Base-by-base conservation (phyloP, 78 protist species). In the Dictyostelium citrinum region DNA sequence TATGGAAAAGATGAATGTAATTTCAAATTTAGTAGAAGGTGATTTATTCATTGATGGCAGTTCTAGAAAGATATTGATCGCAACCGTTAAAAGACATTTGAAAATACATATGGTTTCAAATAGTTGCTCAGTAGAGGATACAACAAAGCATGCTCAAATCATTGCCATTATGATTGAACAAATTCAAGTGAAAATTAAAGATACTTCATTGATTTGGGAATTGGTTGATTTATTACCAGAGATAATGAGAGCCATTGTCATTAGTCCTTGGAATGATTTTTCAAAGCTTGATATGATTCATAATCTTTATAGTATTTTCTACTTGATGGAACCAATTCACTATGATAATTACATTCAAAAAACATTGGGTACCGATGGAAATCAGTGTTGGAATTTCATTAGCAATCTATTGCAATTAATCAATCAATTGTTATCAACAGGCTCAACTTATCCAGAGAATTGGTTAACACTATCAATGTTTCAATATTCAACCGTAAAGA, bases 1-100 rank as follows among this genome's bases (percentile, higher is more conserved):
- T 77, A 81, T 90, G 88, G 94, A 90, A 31, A 90, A 90, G 41
- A 82, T 90, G 94, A 82, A 82, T 43, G 88, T 90, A 31, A 75
- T 90, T 20, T 41, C 45, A 2, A 90, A 78, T 29, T 71, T 82
- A 1, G 58, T 78, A 1, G 83, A 84, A 22, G 82, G 91, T 58
- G 91, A 84, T 41, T 45, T 84, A 17, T 84, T 84, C 31, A n/a
- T 75, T 11, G 82, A 84, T n/a, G 11, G 27, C 7, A 33, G 82
- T 14, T 74, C 83, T 7, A 77, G 91, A n/a, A 37, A 31, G 8
- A 31, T 75, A 12, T 41, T 84, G 2, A 5, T 84, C 20, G 35
- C 43, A 17, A 75, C 61, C 17, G 83, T 84, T 0, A 84, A 84
- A 49, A 43, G 43, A 27, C 91, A 84, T 58, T 61, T 84, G 29